Conservation (phyloP, 164 flowering plant species). For the Dillenia suffruticosa region DNA sequence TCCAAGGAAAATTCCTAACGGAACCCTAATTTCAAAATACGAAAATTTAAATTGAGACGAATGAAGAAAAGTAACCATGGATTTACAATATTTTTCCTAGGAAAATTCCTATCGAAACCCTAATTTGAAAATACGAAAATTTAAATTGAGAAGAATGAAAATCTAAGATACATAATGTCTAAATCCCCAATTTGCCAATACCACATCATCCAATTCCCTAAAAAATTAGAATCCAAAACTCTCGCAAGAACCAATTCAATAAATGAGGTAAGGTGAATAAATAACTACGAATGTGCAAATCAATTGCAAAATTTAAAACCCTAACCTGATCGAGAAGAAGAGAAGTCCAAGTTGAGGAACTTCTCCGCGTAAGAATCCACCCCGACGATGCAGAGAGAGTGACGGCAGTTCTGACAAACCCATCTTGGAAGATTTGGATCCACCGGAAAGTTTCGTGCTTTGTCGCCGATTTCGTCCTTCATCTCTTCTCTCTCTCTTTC, state of each 20-base stretch:
- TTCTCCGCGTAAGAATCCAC: slow-evolving; percentile 86
- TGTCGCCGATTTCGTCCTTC: slow-evolving; percentile 32
- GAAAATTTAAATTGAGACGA: too few species aligned
- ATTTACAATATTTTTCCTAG: too few species aligned
- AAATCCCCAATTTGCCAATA: too few species aligned
- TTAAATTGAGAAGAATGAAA: too few species aligned
- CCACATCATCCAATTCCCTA: too few species aligned
- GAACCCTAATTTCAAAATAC: too few species aligned
- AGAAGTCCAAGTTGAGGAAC: slow-evolving; percentile 43
- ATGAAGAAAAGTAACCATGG: too few species aligned
- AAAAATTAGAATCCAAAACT: not conserved
- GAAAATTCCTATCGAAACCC: too few species aligned
- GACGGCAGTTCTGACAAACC: slow-evolving; percentile 88
- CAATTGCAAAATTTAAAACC: not conserved
- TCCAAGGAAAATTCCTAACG: too few species aligned
- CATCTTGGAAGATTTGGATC: slow-evolving; percentile 86
- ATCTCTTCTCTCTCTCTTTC: slow-evolving; percentile 2
- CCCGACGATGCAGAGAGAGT: slow-evolving; percentile 72
- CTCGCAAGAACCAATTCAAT: too few species aligned
- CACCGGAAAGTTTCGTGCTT: slow-evolving; percentile 48
- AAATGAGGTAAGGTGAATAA: not conserved
- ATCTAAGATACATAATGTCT: too few species aligned
- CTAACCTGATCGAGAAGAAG: slow-evolving; percentile 68
- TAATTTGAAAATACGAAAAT: too few species aligned
- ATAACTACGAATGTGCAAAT: not conserved